Evolutionary conservation across 2,329 filamentous ascomycete species (phyloP), one percentile per base, ranked within the genome.

Genomic region (Taxawa tesnikishii): DNA sequence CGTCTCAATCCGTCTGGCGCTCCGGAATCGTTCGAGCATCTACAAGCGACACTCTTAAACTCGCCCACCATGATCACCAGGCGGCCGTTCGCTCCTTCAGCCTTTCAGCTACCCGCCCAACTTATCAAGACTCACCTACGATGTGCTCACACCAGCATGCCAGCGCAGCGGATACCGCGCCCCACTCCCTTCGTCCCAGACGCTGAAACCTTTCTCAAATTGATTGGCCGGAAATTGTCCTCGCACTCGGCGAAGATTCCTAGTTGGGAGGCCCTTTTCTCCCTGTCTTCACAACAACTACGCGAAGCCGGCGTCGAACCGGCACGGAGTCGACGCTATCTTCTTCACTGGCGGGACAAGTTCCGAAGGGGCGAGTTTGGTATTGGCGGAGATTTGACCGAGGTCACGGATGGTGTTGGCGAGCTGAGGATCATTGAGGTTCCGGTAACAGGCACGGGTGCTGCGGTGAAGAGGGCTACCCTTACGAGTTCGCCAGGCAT

Each of bases 251-350:
- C 73, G 58, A 96, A 96, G 58, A 83, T 98, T 47, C 75, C 82
- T 3, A 79, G 80, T 8, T 96, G 90, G 90, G 80, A 90, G 32
- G 73, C 83, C 5, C 74, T 98, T 28, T 96, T 96, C 68, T 77
- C 77, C 28, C 67, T 90, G 42, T 77, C 74, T 14, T 84, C 83
- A 12, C 56, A 67, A 27, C 77, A 96, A 58, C 68, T 98, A 43
- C 75, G 77, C 43, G 78, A 88, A 46, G 68, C 90, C 12, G 88
- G 90, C 34, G 69, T 96, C 40, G 88, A 96, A 54, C 84, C 85
- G 10, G 72, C 88, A 12, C 78, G 88, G 27, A 73, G 75, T 43
- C 73, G 90, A 40, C 70, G 79, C 36, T 98, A 96, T 52, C 70
- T 98, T 11, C 63, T 96, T 29, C 74, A 78, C 42, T 94, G 88